Percentiles rank a stretch among this genome's conserved stretches.
phyloP scores from a whole-genome alignment of 306 rosid species.

The Coriaria nepalensis region DNA sequence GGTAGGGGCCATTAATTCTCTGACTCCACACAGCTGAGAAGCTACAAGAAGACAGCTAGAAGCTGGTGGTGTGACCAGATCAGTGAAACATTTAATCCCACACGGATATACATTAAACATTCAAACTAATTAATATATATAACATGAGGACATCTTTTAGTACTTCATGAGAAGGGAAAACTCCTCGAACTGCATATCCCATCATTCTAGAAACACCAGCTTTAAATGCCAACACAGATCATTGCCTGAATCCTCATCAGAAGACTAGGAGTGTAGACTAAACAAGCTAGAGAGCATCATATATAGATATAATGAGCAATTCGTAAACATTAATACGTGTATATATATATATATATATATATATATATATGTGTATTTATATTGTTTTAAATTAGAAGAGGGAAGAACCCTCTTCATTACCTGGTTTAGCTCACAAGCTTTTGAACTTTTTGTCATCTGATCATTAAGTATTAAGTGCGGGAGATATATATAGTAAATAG shows the following conservation, averaged over 20 bases:
- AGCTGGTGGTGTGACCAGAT: too few species aligned
- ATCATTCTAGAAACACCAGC: constrained; percentile 26
- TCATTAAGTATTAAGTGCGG: too few species aligned
- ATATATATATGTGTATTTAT: constrained; percentile 42
- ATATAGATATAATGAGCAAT: too few species aligned
- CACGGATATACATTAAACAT: too few species aligned
- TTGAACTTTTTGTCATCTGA: constrained; percentile 18
- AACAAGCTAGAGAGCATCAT: constrained; percentile 20
- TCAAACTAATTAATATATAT: too few species aligned
- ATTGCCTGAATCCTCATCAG: constrained; percentile 13
- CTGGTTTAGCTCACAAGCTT: constrained; percentile 33
- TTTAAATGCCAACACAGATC: constrained; percentile 45
- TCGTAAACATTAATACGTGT: too few species aligned
- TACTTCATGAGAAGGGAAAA: too few species aligned
- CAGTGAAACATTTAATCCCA: constrained; percentile 20
- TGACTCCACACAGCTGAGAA: constrained; percentile 44
- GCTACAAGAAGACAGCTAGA: constrained; percentile 71
- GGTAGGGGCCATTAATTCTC: constrained; percentile 45
- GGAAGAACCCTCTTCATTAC: constrained; percentile 22
- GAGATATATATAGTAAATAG: too few species aligned
- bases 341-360: too few species aligned
- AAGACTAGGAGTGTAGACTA: neutral
- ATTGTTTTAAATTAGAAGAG: constrained; percentile 22
- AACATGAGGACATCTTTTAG: constrained; percentile 17
- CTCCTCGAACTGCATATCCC: constrained; percentile 25